phyloP scores from a whole-genome alignment of 495 filamentous ascomycete genomes.

The Penicillium cinerascens region DNA sequence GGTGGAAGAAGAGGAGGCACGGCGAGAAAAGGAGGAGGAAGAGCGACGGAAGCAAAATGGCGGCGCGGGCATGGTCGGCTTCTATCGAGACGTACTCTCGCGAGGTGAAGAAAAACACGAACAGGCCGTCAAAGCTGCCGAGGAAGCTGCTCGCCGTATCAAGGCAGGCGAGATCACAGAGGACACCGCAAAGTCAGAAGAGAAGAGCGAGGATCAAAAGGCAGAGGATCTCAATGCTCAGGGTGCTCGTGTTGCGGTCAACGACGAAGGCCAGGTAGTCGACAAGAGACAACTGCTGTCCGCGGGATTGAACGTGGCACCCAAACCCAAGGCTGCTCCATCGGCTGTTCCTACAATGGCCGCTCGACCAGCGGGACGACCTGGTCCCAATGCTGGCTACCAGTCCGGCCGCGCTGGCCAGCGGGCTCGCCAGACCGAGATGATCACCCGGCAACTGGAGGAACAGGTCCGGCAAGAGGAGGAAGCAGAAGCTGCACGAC shows the following conservation, averaged over 20 bases:
- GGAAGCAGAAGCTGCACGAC: constrained; percentile 67
- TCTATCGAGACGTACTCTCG: constrained; percentile 81
- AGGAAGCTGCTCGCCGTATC: constrained; percentile 59
- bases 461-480: constrained; percentile 70
- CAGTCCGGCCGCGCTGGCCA: constrained; percentile 53
- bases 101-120: constrained; percentile 72
- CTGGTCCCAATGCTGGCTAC: constrained; percentile 26
- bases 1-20: constrained; percentile 77
- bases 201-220: constrained; percentile 67
- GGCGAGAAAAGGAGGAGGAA: constrained; percentile 64
- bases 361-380: constrained; percentile 28
- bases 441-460: constrained; percentile 72
- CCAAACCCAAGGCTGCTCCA: constrained; percentile 50
- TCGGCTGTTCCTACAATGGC: constrained; percentile 32
- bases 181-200: constrained; percentile 35
- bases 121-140: constrained; percentile 61
- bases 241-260: constrained; percentile 69
- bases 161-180: constrained; percentile 37
- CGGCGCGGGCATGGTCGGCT: constrained; percentile 73
- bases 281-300: constrained; percentile 88
- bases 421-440: constrained; percentile 77
- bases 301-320: constrained; percentile 80
- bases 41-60: constrained; percentile 58
- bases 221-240: constrained; percentile 68
- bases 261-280: constrained; percentile 91